Evolutionary conservation across 257 asterid species (phyloP), one percentile per base, ranked within the genome.

Genomic region (Datura wrightii): DNA sequence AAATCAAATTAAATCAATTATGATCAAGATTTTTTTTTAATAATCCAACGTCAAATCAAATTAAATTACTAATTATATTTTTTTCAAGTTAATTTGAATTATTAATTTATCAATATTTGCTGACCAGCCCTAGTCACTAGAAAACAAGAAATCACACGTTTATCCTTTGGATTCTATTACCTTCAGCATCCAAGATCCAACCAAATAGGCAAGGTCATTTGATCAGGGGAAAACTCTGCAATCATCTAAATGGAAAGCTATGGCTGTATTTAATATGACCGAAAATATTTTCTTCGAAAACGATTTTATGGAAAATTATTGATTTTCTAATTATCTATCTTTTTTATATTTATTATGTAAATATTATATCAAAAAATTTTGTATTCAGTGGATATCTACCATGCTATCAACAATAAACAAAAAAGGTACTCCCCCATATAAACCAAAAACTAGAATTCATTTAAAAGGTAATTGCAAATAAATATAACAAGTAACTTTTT

Each of bases 141-240:
- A 31, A 74, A 46, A 74, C 81, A 76, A 24, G 62, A 11, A 41
- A 76, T 60, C 50, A 76, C 62, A 76, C 62, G 62, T 76, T 50
- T 13, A 46, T 14, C 44, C 2, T 76, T 50, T 50, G 62, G 13
- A 76, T 76, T 76, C 19, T 76, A 34, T 74, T 48, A 24, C 41
- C 59, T 24, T 19, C 44, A 74, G 46, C 13, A 31, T 31, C 44
- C 31, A 24, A 48, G 7, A 31, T 31, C 44, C 31, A 24, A 48
- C 59, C 80, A 69, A 67, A 67, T 15, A 67, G 11, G 36, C 36
- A 13, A 66, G 24, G 74, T 2, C 74, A 13, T 36, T 65, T 65
- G 46, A 66, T 13, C 19, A 13, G 74, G 19, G 36, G 46, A 65
- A 24, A 53, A 11, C n/a, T 65, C 5, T 37, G 13, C 13, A 67